A percentile compares a stretch with the other conserved stretches of the same genome.
phyloP scores from a whole-genome alignment of 2,329 filamentous ascomycete species.

The Mariannaea sp. region DNA sequence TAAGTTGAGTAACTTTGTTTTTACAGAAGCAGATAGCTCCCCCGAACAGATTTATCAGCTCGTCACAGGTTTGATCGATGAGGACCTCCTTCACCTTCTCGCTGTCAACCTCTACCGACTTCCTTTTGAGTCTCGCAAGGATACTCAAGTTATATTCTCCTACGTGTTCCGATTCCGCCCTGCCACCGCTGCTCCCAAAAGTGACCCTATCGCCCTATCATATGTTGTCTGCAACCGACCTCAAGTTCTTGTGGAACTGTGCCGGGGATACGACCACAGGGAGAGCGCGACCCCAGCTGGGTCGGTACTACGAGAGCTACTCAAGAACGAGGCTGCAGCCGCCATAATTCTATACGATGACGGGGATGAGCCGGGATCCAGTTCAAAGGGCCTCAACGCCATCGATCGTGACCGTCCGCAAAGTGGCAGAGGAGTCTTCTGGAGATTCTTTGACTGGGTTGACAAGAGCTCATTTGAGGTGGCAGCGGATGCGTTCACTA shows the following conservation, averaged over 20 bases:
- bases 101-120: conserved; percentile 82
- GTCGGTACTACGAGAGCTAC: conserved; percentile 83
- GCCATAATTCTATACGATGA: conserved; percentile 94
- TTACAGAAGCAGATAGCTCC: conserved; percentile 78
- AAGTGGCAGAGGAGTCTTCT: conserved; percentile 85
- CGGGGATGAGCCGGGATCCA: conserved; percentile 71
- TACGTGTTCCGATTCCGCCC: conserved; percentile 91
- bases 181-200: conserved; percentile 65
- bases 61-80: conserved; percentile 81
- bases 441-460: conserved; percentile 97
- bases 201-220: conserved; percentile 82
- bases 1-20: conserved; percentile 19
- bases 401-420: conserved; percentile 79
- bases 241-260: conserved; percentile 85
- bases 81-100: conserved; percentile 85
- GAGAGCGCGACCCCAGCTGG: conserved; percentile 93
- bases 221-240: conserved; percentile 87
- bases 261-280: conserved; percentile 85
- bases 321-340: conserved; percentile 88
- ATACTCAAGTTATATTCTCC: conserved; percentile 93
- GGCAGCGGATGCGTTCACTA: conserved; percentile 95
- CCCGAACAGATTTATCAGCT: conserved; percentile 89
- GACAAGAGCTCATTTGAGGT: conserved; percentile 96
- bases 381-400: conserved; percentile 73
- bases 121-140: conserved; percentile 95